Percentiles rank a stretch among this genome's conserved stretches.
Evolutionary conservation across 768 basidiomycete species (phyloP).

Genomic region (Tephrocybe sp.): DNA sequence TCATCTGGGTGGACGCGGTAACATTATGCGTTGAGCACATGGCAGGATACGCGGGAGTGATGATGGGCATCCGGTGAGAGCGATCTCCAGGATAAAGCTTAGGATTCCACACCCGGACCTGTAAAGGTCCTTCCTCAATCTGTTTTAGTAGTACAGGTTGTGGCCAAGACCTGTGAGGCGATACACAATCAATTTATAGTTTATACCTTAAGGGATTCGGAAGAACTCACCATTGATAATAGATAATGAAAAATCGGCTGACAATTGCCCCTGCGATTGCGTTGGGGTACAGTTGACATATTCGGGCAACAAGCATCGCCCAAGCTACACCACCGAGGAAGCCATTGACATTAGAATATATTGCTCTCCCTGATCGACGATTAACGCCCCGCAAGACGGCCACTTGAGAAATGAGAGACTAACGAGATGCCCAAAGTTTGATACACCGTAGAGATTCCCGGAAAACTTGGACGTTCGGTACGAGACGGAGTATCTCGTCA

Average conservation of each 20-base stretch:
- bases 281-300: slow-evolving; percentile 97
- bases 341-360: slow-evolving; percentile 97
- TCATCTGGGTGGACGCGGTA: slow-evolving; percentile 90
- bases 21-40: slow-evolving; percentile 99
- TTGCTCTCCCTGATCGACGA: slow-evolving; percentile 71
- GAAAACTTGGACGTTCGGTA: slow-evolving; percentile 93
- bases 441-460: slow-evolving; percentile 94
- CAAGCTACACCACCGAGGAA: slow-evolving; percentile 98
- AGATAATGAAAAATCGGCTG: slow-evolving; percentile 97
- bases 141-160: slow-evolving; percentile 96
- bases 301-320: slow-evolving; percentile 98
- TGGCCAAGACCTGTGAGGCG: slow-evolving; percentile 84
- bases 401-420: slow-evolving; percentile 27
- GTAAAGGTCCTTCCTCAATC: slow-evolving; percentile 92
- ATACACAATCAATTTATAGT: slow-evolving; percentile 11
- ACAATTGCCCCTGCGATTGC: slow-evolving; percentile 94
- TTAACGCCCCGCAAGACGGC: neutral
- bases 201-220: neutral
- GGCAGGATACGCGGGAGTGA: slow-evolving; percentile 97
- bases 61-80: slow-evolving; percentile 98
- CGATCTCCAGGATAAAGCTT: slow-evolving; percentile 92
- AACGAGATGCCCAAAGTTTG: slow-evolving; percentile 96
- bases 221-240: slow-evolving; percentile 85
- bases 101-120: slow-evolving; percentile 98
- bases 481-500: slow-evolving; percentile 91